Base-by-base conservation (phyloP, 441 rosid species). In the Erodium moschatum region DNA sequence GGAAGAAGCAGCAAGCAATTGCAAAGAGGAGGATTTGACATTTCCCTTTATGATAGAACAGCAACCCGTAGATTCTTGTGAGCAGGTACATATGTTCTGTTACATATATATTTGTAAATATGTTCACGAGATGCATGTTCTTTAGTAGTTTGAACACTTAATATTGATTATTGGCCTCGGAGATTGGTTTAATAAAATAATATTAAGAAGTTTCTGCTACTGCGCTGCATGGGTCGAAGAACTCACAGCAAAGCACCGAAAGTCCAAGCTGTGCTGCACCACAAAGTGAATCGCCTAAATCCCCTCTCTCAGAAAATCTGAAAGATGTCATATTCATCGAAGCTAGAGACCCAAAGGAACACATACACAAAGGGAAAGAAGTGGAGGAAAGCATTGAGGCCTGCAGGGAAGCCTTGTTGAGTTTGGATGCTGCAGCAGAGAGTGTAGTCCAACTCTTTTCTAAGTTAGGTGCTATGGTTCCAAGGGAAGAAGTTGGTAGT, bases 381-480 rank as follows among this genome's bases (percentile, higher is more conserved):
- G 54, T 66, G 69, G 74, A 78, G 73, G 81, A 73, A 70, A 79
- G 69, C 78, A 73, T 82, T 21, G 68, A 29, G 0, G 72, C 72
- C 64, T 91, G 93, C 76, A 82, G 74, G 70, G 80, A 83, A 74
- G 88, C 91, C 66, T 70, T 87, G 29, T 73, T 72, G 19, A 64
- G 68, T 20, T 70, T 90, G 69, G 74, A 86, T 5, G 35, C 69
- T 6, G 87, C 91, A 62, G 82, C 86, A 4, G 71, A 77, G 27
- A 72, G 70, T 64, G 82, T 73, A 20, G 69, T 75, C 44, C 77
- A 73, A 68, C 64, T 81, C 64, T 75, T 88, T 72, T 67, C 85
- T 12, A 76, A 85, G 69, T 63, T 86, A 70, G 77, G 69, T 38
- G 60, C 40, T 35, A 35, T 1, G 40, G 0, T 35, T 35, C 40